phyloP scores from a whole-genome alignment of 2,329 filamentous ascomycete species.

The Arachnomyces sp. region DNA sequence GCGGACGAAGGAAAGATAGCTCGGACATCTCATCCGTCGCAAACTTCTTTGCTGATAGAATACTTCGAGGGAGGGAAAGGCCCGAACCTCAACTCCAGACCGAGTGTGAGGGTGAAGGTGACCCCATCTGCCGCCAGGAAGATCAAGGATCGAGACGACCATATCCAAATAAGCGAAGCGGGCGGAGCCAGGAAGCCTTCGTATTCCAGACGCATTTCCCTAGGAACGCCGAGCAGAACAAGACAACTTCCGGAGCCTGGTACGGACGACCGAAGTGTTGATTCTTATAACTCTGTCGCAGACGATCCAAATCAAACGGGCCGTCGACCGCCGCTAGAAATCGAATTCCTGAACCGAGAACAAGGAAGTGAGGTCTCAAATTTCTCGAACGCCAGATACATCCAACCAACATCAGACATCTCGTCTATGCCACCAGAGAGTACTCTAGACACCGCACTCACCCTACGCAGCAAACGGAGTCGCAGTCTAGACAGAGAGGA shows the following conservation, averaged over 20 bases:
- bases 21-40: constrained; percentile 55
- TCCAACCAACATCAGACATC: constrained; percentile 70
- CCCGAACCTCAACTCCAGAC: constrained; percentile 56
- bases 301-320: constrained; percentile 70
- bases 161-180: constrained; percentile 79
- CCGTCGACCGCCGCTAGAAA: constrained; percentile 67
- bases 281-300: constrained; percentile 69
- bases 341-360: constrained; percentile 69
- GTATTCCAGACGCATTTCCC: constrained; percentile 60
- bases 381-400: constrained; percentile 55
- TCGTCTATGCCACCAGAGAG: constrained; percentile 73
- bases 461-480: constrained; percentile 43
- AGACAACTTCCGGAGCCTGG: constrained; percentile 25
- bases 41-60: constrained; percentile 88
- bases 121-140: constrained; percentile 64
- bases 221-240: constrained; percentile 39
- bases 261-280: constrained; percentile 58
- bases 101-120: constrained; percentile 72
- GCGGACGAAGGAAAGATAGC: constrained; percentile 46
- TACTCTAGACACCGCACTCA: constrained; percentile 52
- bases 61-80: constrained; percentile 80
- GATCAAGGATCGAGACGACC: constrained; percentile 54
- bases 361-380: constrained; percentile 59
- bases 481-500: constrained; percentile 58
- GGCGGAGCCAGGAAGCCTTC: constrained; percentile 65